phyloP scores from a whole-genome alignment of 805 yeast species.

The Tetrapisispora fleetii region DNA sequence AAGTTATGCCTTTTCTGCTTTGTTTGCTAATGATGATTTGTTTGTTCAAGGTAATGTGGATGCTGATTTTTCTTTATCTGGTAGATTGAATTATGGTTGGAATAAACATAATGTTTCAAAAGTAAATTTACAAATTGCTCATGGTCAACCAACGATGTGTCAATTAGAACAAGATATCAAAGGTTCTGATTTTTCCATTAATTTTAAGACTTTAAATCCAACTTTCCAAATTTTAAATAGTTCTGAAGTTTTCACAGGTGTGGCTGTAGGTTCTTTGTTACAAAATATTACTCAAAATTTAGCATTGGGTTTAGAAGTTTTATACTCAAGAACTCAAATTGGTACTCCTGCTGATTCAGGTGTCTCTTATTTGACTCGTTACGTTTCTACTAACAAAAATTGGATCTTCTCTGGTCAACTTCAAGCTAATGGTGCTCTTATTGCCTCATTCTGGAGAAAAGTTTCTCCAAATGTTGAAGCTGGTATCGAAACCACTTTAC shows the following conservation, averaged over 20 bases:
- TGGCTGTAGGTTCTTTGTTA: conserved; percentile 80
- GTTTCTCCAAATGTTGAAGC: conserved; percentile 91
- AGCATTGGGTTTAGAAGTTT: conserved; percentile 85
- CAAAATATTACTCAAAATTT: conserved; percentile 80
- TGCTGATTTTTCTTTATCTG: conserved; percentile 73
- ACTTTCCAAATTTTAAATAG: conserved; percentile 38
- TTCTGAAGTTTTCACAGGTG: conserved; percentile 73
- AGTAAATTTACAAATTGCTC: conserved; percentile 77
- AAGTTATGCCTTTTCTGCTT: conserved; percentile 82
- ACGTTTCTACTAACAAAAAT: conserved; percentile 54
- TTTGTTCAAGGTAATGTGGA: conserved; percentile 90
- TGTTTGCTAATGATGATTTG: conserved; percentile 76
- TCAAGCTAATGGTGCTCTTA: conserved; percentile 83
- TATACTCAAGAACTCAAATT: conserved; percentile 65
- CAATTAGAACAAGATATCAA: conserved; percentile 95
- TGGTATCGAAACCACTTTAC: conserved; percentile 78
- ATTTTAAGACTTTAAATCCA: conserved; percentile 88
- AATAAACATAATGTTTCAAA: conserved; percentile 66
- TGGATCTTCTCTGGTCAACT: conserved; percentile 94
- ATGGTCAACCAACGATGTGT: conserved; percentile 84
- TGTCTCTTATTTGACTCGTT: conserved; percentile 82
- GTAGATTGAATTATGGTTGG: conserved; percentile 91
- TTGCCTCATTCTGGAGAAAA: conserved; percentile 89
- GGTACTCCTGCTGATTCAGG: conserved; percentile 83
- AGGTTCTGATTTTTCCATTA: conserved; percentile 79